Evolutionary conservation across 495 filamentous ascomycete genomes (phyloP), one percentile per base, ranked within the genome.

Genomic region (Pseudotulostoma volvatum): DNA sequence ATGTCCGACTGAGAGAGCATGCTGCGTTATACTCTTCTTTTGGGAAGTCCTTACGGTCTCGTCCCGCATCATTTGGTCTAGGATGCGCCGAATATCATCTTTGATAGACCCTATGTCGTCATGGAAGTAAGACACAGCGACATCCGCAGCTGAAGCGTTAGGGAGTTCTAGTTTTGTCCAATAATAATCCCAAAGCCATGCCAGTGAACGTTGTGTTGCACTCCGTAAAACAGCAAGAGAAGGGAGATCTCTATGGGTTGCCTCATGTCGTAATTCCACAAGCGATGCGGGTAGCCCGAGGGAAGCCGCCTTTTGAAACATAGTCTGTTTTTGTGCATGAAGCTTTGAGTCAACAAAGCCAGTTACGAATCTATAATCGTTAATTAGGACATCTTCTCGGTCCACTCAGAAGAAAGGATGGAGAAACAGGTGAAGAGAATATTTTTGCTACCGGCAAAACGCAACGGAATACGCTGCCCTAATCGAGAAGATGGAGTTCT

Each of bases 121-220:
- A 35, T 19, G 30, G 5, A 14, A 16, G 19, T 13, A 16, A 5
- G 36, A 25, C 28, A 31, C 37, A 33, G 38, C 3, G 1, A 3
- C 14, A 9, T 9, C 18, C 13, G 13, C 19, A 5, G 36, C 16
- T 9, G 37, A 16, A 25, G 4, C 32, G 16, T 37, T 33, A 33
- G 7, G 13, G 28, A 28, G 32, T 30, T 56, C 55, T 5, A 53
- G 39, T 18, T 47, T 55, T 3, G 41, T 56, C 88, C 88, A 96
- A 57, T 93, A 94, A 49, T 79, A 78, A 28, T 69, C 65, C 84
- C 84, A 93, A 35, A 95, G 68, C 88, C 88, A 95, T 19, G 67
- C 70, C 36, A 96, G 60, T 1, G 76, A 82, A 45, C 76, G 70
- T 44, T 65, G 46, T 2, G 77, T 68, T 3, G 79, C 75, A 9